Percentiles rank a stretch among this genome's conserved stretches.
phyloP scores from a whole-genome alignment of 257 asterid genomes.

The Solanum sparsipilum region DNA sequence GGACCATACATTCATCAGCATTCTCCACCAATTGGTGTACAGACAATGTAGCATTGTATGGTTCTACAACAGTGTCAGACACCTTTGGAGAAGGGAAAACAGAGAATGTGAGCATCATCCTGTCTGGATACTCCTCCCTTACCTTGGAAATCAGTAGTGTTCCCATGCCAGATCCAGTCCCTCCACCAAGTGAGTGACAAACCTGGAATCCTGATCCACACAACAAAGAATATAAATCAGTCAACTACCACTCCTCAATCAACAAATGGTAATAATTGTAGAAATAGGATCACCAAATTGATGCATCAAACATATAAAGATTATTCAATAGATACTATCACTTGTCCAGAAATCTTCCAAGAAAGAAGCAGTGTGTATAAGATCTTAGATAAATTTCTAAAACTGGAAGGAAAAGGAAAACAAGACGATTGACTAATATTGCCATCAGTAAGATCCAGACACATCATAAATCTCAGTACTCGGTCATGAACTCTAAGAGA shows the following conservation, averaged over 20 bases:
- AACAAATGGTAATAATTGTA: not conserved
- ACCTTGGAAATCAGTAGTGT: conserved; percentile 61
- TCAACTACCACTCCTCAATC: not conserved
- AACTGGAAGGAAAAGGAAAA: not conserved
- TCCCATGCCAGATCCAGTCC: conserved; percentile 67
- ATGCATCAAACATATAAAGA: not conserved
- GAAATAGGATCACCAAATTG: not conserved
- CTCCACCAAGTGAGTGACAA: conserved; percentile 66
- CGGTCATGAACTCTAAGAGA: not conserved
- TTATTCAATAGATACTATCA: not conserved
- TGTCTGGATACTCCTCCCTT: conserved; percentile 59
- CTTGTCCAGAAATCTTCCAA: not conserved
- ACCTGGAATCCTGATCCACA: conserved; percentile 47
- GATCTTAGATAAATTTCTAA: not conserved
- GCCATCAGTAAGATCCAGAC: not conserved
- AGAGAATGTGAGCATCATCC: conserved; percentile 70
- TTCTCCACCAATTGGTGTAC: conserved; percentile 62
- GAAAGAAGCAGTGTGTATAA: not conserved
- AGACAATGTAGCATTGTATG: conserved; percentile 55
- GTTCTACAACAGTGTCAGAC: conserved; percentile 60
- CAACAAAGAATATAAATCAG: not conserved
- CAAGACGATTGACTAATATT: not conserved
- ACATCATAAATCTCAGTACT: not conserved
- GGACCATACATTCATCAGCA: conserved; percentile 70
- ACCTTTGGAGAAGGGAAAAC: conserved; percentile 70